A percentile compares a stretch with the other conserved stretches of the same genome.
Conservation (phyloP, 2,329 filamentous ascomycete species). For the Niveomyces coronatus region DNA sequence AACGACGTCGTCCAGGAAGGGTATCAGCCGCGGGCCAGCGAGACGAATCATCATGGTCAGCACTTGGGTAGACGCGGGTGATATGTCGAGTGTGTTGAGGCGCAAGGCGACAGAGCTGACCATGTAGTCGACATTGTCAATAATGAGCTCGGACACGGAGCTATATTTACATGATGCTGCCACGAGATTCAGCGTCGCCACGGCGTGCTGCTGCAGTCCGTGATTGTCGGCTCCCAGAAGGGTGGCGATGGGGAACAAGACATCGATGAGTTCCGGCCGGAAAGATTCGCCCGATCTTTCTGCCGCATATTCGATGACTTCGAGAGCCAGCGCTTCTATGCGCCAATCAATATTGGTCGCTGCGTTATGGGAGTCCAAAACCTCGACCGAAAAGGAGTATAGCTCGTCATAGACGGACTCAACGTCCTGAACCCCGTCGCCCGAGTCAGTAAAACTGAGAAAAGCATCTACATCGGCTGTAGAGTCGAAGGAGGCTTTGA, state of each 20-base stretch:
- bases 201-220: conserved; percentile 67
- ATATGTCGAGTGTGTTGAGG: conserved; percentile 85
- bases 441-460: conserved; percentile 40
- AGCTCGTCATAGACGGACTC: conserved; percentile 50
- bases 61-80: conserved; percentile 82
- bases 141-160: conserved; percentile 66
- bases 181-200: conserved; percentile 73
- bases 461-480: conserved; percentile 54
- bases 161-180: conserved; percentile 64
- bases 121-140: conserved; percentile 92
- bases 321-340: conserved; percentile 67
- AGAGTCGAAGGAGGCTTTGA: conserved; percentile 45
- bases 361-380: conserved; percentile 46
- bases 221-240: conserved; percentile 63
- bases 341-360: conserved; percentile 52
- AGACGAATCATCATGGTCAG: conserved; percentile 89
- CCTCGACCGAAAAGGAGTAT: conserved; percentile 55
- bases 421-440: conserved; percentile 27
- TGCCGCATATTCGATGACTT: conserved; percentile 69
- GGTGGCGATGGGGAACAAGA: conserved; percentile 86
- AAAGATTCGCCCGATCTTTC: conserved; percentile 57
- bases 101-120: conserved; percentile 85
- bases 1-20: conserved; percentile 85
- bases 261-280: conserved; percentile 76
- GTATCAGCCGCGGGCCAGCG: conserved; percentile 69